Evolutionary conservation across 768 basidiomycete genomes (phyloP).

Genomic region (Mycena belliarum): DNA sequence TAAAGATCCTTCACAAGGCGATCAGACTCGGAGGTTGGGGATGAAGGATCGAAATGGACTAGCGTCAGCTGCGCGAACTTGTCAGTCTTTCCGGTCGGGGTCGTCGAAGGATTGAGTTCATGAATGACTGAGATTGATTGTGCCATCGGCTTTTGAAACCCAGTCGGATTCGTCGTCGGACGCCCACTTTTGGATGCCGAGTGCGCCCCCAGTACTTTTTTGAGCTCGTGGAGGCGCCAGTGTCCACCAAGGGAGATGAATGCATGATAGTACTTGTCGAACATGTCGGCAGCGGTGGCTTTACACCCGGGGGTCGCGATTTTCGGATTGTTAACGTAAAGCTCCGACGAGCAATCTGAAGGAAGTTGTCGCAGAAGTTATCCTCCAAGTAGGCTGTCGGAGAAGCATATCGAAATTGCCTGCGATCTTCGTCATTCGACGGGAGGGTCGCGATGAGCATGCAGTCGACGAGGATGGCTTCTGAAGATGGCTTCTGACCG

Average conservation of each 20-base stretch:
- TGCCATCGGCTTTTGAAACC: neutral
- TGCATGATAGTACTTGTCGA: conserved; percentile 1
- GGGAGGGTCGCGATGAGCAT: conserved; percentile 4
- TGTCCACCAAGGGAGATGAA: conserved; percentile 2
- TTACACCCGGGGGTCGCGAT: neutral
- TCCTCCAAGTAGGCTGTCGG: neutral
- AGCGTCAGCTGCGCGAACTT: no score
- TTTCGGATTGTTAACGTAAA: neutral
- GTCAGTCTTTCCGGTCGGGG: no score
- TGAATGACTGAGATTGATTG: no score
- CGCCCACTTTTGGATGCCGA: neutral
- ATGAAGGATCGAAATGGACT: no score
- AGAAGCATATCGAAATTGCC: no score
- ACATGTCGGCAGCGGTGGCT: conserved; percentile 1
- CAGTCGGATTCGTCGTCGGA: conserved; percentile 2
- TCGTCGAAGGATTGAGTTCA: no score
- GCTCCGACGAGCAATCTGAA: conserved; percentile 2
- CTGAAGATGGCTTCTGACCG: neutral
- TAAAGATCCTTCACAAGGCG: no score
- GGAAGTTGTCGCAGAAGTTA: neutral
- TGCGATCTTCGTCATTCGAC: neutral
- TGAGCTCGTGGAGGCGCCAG: neutral
- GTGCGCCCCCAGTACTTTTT: neutral
- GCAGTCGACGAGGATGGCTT: neutral
- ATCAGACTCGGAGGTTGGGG: no score